Evolutionary conservation across 2,329 filamentous ascomycete species (phyloP), one percentile per base, ranked within the genome.

Genomic region (Eutypella sp.): DNA sequence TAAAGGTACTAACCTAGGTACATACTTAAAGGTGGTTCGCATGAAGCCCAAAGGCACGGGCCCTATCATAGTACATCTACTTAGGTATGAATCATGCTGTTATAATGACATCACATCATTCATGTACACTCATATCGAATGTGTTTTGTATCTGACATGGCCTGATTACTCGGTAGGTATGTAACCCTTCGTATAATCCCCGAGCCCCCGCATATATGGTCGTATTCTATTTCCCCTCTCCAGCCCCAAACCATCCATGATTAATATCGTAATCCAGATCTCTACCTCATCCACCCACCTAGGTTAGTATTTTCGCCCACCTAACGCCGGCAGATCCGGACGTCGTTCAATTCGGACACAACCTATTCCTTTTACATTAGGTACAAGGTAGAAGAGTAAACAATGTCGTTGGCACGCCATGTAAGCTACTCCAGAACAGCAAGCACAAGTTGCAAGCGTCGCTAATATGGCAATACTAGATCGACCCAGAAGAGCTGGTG

Each of bases 401-500:
- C 25, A 8, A 54, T 54, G 52, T 46, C 52, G 31, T 34, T 54
- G 20, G 49, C 52, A 4, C 51, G 44, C 22, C 49, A 54, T 41
- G 51, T 50, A 24, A 45, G 48, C 45, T 16, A 11, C 40, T 37
- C 16, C 13, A 18, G 5, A 23, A 6, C 15, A 6, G 7, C 15
- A 19, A 19, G 20, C 11, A n/a, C n/a, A n/a, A 19, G n/a, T 37
- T 13, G 11, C 15, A 41, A 5, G 6, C n/a, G n/a, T 34, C 7
- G 8, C 22, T 40, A 19, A 22, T 18, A 37, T 22, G n/a, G n/a
- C n/a, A 16, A 18, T 18, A 38, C 15, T 45, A 79, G 72, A 65
- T 79, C 47, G 70, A 82, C 52, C 72, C 78, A 0, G 75, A 79
- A 50, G 71, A 81, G 53, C 73, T 84, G 44, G 66, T 83, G 47